These are phyloP conservation scores for Lasiodiplodia theobromae DNA, from an alignment of 2,329 filamentous ascomycete genomes.

Conservation along the genomic window DNA sequence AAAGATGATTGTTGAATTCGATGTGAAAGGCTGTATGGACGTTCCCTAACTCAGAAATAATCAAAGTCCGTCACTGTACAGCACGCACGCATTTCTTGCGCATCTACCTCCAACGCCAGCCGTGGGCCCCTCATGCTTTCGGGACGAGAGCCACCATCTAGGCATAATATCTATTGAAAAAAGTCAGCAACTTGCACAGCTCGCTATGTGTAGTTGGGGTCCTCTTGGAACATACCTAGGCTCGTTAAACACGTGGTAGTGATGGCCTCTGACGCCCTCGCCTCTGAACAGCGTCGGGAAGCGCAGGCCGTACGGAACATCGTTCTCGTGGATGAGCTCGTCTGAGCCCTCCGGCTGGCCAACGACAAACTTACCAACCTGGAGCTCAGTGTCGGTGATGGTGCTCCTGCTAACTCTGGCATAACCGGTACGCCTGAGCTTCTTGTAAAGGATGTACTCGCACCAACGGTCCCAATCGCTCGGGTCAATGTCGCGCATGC, in stretches of 20 bases:
- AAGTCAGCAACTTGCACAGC: not conserved
- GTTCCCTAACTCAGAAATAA: not conserved
- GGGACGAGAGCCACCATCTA: not conserved
- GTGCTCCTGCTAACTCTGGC: slow-evolving; percentile 86
- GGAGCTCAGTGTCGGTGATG: slow-evolving; percentile 96
- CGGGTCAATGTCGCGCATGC: slow-evolving; percentile 94
- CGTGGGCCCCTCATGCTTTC: not conserved
- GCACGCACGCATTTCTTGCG: not conserved
- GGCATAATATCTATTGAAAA: slow-evolving; percentile 2
- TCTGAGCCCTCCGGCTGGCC: slow-evolving; percentile 72
- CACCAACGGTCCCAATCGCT: slow-evolving; percentile 98
- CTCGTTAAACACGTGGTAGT: slow-evolving; percentile 94
- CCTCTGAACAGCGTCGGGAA: slow-evolving; percentile 89
- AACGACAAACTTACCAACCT: slow-evolving; percentile 92
- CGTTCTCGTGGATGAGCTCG: slow-evolving; percentile 71
- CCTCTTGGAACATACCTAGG: slow-evolving; percentile 33
- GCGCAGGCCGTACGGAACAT: slow-evolving; percentile 77
- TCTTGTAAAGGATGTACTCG: slow-evolving; percentile 97
- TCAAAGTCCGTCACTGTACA: not conserved
- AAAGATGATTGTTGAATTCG: not conserved
- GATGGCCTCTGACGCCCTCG: slow-evolving; percentile 84
- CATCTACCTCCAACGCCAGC: not conserved
- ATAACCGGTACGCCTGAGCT: slow-evolving; percentile 83
- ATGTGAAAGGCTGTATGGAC: not conserved
- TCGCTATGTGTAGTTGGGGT: not conserved